Conservation (phyloP, 352 stramenopile genomes). For the Pythium aristosporum region DNA sequence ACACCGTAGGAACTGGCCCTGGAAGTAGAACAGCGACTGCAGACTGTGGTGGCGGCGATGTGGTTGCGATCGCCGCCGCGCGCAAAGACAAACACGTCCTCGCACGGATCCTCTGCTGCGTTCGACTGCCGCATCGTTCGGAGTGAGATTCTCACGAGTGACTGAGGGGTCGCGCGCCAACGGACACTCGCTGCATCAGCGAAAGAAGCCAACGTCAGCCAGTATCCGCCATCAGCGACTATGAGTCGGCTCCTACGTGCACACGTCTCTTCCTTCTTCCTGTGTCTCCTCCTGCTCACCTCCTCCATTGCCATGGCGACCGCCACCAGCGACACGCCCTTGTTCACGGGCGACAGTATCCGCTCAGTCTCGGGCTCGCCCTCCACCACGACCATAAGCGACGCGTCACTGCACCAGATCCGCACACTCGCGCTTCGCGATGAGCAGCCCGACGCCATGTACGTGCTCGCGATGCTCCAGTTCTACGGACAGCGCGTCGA, state of each 20-base stretch:
- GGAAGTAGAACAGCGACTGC: slow-evolving; percentile 12
- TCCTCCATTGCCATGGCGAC: not conserved
- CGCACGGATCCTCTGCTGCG: slow-evolving; percentile 2
- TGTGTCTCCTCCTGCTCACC: not conserved
- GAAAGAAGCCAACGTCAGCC: not conserved
- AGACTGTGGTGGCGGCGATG: not conserved
- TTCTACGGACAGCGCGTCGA: slow-evolving; percentile 29
- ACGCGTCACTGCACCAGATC: slow-evolving; percentile 21
- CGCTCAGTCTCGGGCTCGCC: slow-evolving; percentile 1
- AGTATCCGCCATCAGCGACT: not conserved
- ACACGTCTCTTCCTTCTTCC: not conserved
- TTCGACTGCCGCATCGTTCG: not conserved
- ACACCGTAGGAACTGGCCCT: slow-evolving; percentile 20
- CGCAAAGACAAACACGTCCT: not conserved
- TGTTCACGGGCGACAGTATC: slow-evolving; percentile 20
- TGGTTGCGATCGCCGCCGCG: not conserved
- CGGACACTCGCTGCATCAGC: not conserved
- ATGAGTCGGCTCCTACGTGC: not conserved
- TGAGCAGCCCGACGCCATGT: slow-evolving; percentile 30
- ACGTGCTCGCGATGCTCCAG: slow-evolving; percentile 30
- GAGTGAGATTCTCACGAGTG: not conserved
- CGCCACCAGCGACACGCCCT: not conserved
- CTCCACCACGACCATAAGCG: slow-evolving; percentile 9
- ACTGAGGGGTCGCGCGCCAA: not conserved
- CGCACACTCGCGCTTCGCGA: slow-evolving; percentile 11